Conservation (phyloP, 257 asterid species). For the Nicotiana benthamiana region DNA sequence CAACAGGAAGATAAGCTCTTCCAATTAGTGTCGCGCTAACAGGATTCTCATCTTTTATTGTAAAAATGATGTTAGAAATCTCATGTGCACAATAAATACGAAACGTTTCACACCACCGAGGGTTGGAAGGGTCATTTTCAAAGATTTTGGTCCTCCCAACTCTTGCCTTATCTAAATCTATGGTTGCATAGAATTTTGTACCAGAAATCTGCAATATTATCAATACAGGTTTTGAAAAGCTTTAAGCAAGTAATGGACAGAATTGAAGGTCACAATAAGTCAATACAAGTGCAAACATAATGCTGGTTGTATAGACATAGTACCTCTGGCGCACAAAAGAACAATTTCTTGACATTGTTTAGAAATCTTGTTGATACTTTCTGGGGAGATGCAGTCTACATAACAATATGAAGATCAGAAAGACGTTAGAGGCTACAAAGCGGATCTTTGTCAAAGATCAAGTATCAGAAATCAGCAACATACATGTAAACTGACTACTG, state of each 20-base stretch:
- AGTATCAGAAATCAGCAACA: neutral
- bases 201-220: conserved; percentile 37
- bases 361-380: neutral
- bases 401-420: neutral
- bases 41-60: conserved; percentile 50
- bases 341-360: neutral
- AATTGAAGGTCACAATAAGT: neutral
- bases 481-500: neutral
- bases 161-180: conserved; percentile 65
- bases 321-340: conserved; percentile 1
- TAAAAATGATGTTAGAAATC: conserved; percentile 54
- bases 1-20: conserved; percentile 60
- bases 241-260: neutral
- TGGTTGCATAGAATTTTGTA: conserved; percentile 54
- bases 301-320: too few relatives aligned
- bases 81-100: conserved; percentile 64
- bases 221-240: neutral
- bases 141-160: conserved; percentile 57
- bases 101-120: conserved; percentile 64
- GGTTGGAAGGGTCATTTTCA: conserved; percentile 38
- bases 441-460: neutral
- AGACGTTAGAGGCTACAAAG: neutral
- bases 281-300: neutral
- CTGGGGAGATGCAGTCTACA: conserved; percentile 4
- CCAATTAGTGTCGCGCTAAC: conserved; percentile 78